phyloP scores from a whole-genome alignment of 2,329 filamentous ascomycete species.

The Cytospora schulzeri region DNA sequence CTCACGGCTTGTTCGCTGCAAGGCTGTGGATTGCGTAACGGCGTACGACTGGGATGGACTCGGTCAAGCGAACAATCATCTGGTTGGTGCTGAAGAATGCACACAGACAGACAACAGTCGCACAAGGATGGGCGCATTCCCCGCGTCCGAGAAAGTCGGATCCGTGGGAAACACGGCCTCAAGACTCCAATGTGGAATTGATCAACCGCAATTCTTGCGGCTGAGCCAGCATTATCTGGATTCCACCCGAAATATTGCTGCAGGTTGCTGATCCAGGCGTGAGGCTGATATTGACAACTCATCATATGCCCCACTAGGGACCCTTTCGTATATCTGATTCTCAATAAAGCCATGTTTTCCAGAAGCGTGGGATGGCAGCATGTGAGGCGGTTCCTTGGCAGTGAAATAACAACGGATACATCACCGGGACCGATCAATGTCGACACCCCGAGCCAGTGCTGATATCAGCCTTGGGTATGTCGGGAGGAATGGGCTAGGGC shows the following conservation, averaged over 20 bases:
- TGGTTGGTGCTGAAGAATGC: constrained; percentile 6
- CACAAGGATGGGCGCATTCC: not conserved
- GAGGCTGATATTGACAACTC: constrained; percentile 10
- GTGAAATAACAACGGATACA: not conserved
- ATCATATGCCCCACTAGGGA: not conserved
- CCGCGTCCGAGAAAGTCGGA: constrained; percentile 7
- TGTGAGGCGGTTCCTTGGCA: constrained; percentile 13
- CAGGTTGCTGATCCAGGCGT: not conserved
- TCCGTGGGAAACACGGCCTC: not conserved
- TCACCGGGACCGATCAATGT: constrained; percentile 16
- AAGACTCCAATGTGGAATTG: not conserved
- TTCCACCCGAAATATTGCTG: not conserved
- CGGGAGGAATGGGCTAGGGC: not conserved
- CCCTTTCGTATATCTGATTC: not conserved
- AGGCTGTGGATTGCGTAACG: not conserved
- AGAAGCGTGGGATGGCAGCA: not conserved
- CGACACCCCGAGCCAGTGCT: constrained; percentile 21
- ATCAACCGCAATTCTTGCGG: not conserved
- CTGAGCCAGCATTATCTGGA: not conserved
- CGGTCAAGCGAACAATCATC: not conserved
- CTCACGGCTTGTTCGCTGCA: not conserved
- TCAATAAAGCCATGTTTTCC: not conserved
- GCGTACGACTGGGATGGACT: not conserved
- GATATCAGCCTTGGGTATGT: constrained; percentile 24
- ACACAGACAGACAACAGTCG: constrained; percentile 3